Evolutionary conservation across 2,329 filamentous ascomycete species (phyloP).

Genomic region (Aspergillus tamarii): DNA sequence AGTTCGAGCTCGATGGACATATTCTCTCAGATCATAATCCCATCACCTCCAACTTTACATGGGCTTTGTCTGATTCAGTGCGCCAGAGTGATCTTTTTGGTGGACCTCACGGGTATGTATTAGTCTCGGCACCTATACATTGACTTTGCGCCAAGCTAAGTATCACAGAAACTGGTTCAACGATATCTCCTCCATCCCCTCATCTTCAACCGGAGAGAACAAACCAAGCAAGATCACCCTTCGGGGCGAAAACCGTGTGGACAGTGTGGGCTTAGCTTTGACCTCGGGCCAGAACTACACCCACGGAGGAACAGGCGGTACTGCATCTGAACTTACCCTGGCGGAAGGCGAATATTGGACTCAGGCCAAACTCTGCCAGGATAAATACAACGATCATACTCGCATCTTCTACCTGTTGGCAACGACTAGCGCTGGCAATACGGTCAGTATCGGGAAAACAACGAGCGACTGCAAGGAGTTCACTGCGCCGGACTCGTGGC

Average conservation of each 20-base stretch:
- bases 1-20: slow-evolving; percentile 63
- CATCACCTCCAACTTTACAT: slow-evolving; percentile 40
- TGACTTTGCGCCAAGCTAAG: not conserved
- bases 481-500: slow-evolving; percentile 53
- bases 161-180: slow-evolving; percentile 53
- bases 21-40: slow-evolving; percentile 69
- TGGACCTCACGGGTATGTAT: slow-evolving; percentile 30
- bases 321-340: slow-evolving; percentile 48
- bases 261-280: slow-evolving; percentile 54
- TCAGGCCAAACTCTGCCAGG: slow-evolving; percentile 55
- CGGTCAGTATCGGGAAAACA: slow-evolving; percentile 48
- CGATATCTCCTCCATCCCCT: slow-evolving; percentile 51
- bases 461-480: slow-evolving; percentile 54
- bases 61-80: slow-evolving; percentile 55
- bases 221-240: slow-evolving; percentile 37
- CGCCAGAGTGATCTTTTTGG: slow-evolving; percentile 38
- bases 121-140: too few relatives aligned
- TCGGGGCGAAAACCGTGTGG: slow-evolving; percentile 54
- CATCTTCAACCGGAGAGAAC: slow-evolving; percentile 35
- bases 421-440: slow-evolving; percentile 55
- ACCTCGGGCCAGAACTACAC: slow-evolving; percentile 52
- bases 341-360: slow-evolving; percentile 54
- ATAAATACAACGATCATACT: slow-evolving; percentile 49
- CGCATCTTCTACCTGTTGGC: slow-evolving; percentile 60
- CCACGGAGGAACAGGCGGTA: slow-evolving; percentile 60